phyloP scores from a whole-genome alignment of 768 basidiomycete species.

The Russula sp. region DNA sequence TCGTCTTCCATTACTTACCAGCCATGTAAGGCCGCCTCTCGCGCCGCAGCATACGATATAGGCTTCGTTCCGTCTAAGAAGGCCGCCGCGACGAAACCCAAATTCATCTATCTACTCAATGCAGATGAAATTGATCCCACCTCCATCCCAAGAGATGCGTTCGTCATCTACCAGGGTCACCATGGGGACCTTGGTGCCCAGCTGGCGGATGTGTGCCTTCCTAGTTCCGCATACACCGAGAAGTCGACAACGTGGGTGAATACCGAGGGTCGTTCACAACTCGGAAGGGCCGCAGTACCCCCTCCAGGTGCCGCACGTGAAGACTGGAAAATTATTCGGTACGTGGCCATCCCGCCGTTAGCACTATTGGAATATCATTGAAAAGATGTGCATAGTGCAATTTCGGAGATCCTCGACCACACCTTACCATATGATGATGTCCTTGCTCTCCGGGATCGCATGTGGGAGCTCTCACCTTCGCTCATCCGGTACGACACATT shows the following conservation, averaged over 20 bases:
- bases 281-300: slow-evolving; percentile 85
- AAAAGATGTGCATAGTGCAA: slow-evolving; percentile 44
- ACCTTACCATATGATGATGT: slow-evolving; percentile 89
- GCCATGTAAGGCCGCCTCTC: slow-evolving; percentile 66
- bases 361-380: background rate
- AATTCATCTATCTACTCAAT: slow-evolving; percentile 94
- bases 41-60: slow-evolving; percentile 89
- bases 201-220: slow-evolving; percentile 94
- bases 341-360: slow-evolving; percentile 20
- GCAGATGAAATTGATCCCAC: slow-evolving; percentile 90
- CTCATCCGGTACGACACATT: slow-evolving; percentile 77
- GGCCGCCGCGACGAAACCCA: slow-evolving; percentile 70
- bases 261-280: slow-evolving; percentile 89
- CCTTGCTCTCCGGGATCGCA: slow-evolving; percentile 73
- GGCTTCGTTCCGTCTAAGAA: slow-evolving; percentile 85
- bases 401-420: slow-evolving; percentile 77
- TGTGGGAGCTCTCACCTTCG: slow-evolving; percentile 95
- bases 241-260: slow-evolving; percentile 91
- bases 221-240: slow-evolving; percentile 92
- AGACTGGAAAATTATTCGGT: slow-evolving; percentile 97
- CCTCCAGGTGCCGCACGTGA: slow-evolving; percentile 94
- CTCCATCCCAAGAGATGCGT: slow-evolving; percentile 83
- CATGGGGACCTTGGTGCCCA: slow-evolving; percentile 97
- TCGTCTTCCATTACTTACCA: background rate
- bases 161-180: slow-evolving; percentile 98